Percentiles rank a stretch among this genome's conserved stretches.
Conservation (phyloP, 805 yeast genomes). For the Candida arabinofermentans region DNA sequence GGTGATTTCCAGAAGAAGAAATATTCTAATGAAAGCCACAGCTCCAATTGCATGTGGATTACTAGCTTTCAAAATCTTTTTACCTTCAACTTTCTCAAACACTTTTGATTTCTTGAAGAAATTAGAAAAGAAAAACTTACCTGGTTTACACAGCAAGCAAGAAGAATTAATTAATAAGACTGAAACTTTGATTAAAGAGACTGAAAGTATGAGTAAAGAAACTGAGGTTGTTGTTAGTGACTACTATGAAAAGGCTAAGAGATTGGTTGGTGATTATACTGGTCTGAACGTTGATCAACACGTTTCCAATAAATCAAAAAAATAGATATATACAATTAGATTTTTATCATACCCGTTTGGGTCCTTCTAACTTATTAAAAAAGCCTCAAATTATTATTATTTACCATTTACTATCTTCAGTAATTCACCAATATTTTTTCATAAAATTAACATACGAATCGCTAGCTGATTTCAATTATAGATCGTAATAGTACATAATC, state of each 20-base stretch:
- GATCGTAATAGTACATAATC: too few species aligned
- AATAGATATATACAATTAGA: too few species aligned
- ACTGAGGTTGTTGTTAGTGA: slow-evolving; percentile 36
- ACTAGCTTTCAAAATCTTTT: slow-evolving; percentile 60
- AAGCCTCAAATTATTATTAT: too few species aligned
- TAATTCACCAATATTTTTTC: too few species aligned
- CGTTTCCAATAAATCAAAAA: slow-evolving; percentile 44
- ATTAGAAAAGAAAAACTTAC: slow-evolving; percentile 56
- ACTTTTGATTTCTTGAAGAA: slow-evolving; percentile 54
- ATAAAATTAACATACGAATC: too few species aligned
- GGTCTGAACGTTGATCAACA: slow-evolving; percentile 66
- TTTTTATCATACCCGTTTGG: too few species aligned
- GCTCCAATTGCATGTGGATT: slow-evolving; percentile 61
- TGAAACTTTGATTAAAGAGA: slow-evolving; percentile 37
- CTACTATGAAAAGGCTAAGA: slow-evolving; percentile 32
- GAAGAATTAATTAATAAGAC: slow-evolving; percentile 43
- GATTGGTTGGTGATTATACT: slow-evolving; percentile 49
- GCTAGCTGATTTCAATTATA: too few species aligned
- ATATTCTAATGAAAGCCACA: slow-evolving; percentile 46
- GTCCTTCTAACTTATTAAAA: too few species aligned
- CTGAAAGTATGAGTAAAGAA: slow-evolving; percentile 39
- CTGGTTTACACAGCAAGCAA: slow-evolving; percentile 63
- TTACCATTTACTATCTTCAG: too few species aligned
- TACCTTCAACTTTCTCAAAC: slow-evolving; percentile 69
- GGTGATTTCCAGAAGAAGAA: slow-evolving; percentile 65